Percentiles rank a stretch among this genome's conserved stretches.
Conservation (phyloP, 2,329 filamentous ascomycete species). For the Colletotrichum melonis region DNA sequence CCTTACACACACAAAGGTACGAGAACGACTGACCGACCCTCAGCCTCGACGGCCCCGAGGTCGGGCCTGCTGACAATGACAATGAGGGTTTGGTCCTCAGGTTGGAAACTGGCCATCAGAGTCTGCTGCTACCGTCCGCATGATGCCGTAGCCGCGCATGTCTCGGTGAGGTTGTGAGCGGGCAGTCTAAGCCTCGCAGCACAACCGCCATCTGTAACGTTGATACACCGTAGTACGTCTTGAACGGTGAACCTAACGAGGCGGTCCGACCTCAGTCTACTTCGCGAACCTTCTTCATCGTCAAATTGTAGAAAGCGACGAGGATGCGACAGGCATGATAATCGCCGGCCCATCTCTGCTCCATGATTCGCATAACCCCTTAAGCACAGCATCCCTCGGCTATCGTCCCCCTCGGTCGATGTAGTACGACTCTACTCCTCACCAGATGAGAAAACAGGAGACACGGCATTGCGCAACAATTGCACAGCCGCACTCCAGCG, state of each 20-base stretch:
- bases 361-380: conserved; percentile 7
- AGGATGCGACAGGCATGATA: not conserved
- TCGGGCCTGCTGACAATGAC: conserved; percentile 17
- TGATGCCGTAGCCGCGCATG: conserved; percentile 7
- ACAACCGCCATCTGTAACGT: conserved; percentile 8
- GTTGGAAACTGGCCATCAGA: not conserved
- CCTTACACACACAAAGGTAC: not conserved
- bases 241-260: not conserved
- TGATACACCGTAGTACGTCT: not conserved
- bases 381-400: not conserved
- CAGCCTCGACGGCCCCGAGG: conserved; percentile 15
- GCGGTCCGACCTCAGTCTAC: not conserved
- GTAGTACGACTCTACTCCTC: not conserved
- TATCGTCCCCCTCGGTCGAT: not conserved
- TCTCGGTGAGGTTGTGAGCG: not conserved
- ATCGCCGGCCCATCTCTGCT: not conserved
- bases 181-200: not conserved
- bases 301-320: not conserved
- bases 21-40: not conserved
- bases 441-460: not conserved
- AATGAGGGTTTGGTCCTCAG: not conserved
- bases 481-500: conserved; percentile 35
- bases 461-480: not conserved
- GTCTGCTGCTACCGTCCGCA: not conserved
- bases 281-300: not conserved